These are phyloP conservation scores for Aspergillus ruber DNA, from an alignment of 2,329 filamentous ascomycete species.

Conservation along the genomic window DNA sequence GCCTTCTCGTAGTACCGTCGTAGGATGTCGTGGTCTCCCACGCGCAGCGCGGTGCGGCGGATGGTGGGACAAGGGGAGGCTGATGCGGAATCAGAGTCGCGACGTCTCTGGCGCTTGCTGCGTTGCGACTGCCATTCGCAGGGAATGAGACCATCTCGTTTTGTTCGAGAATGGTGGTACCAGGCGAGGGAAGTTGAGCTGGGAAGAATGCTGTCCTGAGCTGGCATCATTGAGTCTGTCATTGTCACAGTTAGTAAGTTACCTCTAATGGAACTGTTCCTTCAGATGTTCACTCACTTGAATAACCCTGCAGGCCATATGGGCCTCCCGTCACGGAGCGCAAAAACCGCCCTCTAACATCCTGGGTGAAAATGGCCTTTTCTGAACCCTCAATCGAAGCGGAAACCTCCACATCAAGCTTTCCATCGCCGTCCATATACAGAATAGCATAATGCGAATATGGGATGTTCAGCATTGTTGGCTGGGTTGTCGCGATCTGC, in stretches of 20 bases:
- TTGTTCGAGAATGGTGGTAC: slow-evolving; percentile 15
- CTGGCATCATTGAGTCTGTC: neutral
- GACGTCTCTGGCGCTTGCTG: slow-evolving; percentile 20
- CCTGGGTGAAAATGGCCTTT: slow-evolving; percentile 28
- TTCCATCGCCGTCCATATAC: slow-evolving; percentile 30
- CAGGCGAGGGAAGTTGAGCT: slow-evolving; percentile 10
- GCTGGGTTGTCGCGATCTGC: slow-evolving; percentile 14
- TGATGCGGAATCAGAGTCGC: slow-evolving; percentile 13
- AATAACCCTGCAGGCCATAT: slow-evolving; percentile 8
- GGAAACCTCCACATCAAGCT: slow-evolving; percentile 25
- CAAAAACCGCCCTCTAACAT: slow-evolving; percentile 30
- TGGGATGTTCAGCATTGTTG: slow-evolving; percentile 16
- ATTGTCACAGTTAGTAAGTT: neutral
- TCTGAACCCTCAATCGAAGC: slow-evolving; percentile 27
- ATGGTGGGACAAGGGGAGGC: slow-evolving; percentile 14
- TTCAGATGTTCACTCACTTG: neutral
- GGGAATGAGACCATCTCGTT: slow-evolving; percentile 22
- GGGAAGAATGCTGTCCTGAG: slow-evolving; percentile 4
- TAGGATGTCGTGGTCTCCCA: slow-evolving; percentile 21
- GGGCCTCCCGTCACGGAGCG: slow-evolving; percentile 19
- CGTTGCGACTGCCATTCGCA: slow-evolving; percentile 26
- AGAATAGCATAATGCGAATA: slow-evolving; percentile 33
- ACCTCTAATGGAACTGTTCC: neutral
- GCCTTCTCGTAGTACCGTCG: slow-evolving; percentile 32
- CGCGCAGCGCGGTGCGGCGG: slow-evolving; percentile 20